Base-by-base conservation (phyloP, 441 rosid species). In the Erysimum cheiri region DNA sequence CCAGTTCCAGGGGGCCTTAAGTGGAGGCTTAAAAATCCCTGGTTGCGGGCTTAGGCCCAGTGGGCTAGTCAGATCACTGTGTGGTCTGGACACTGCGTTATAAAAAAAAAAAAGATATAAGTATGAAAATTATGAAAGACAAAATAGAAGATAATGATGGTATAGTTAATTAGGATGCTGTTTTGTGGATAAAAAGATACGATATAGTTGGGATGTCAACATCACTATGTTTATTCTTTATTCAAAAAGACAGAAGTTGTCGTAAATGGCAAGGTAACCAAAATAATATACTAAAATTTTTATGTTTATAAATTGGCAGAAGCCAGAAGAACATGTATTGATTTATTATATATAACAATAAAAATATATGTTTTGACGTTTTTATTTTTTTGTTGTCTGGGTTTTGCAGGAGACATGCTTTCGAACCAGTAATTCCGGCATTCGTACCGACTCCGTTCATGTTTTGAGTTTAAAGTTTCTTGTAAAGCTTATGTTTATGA, bases 381-480 rank as follows among this genome's bases (percentile, higher is more conserved):
- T 33, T 12, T 6, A 4, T 5, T 28, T 29, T 36, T 3, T 29
- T 41, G 12, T 55, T 40, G 28, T 28, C 1, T 40, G 9, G 37
- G 4, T 65, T 29, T 68, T 61, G 40, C 82, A 88, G 93, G 86
- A 78, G 75, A 56, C 37, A 22, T 50, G 29, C 65, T 19, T 60
- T 70, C 8, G 74, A 66, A 53, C 46, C 80, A n/a, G 73, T 67
- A 2, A 82, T 88, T 53, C 92, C 93, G 12, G 53, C 84, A 11
- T 83, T 88, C 70, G 76, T 92, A 33, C 83, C 90, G 24, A 77
- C 88, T 31, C 92, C 96, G 8, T 90, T 88, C 77, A 82, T 88
- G 87, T 80, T 88, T 47, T 88, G 82, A 81, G 64, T 52, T 56
- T 22, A 24, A 24, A 19, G 32, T 63, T 56, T 49, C 24, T 41